Evolutionary conservation across 1,284 basidiomycete species (phyloP), one percentile per base, ranked within the genome.

Genomic region (Sporisorium exsertum): DNA sequence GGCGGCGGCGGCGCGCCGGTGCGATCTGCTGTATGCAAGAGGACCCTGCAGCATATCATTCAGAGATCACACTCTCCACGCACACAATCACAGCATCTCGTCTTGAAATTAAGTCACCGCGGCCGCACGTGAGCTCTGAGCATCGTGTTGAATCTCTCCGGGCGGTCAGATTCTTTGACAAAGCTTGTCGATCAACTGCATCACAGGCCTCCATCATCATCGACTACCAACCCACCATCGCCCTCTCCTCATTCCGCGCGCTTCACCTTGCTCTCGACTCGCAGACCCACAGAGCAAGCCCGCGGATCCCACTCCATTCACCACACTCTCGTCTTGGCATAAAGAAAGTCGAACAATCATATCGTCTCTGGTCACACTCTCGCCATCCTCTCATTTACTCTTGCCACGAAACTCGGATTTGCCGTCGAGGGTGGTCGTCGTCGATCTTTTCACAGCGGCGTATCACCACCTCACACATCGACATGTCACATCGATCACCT

Each of bases 41-140:
- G 62, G 62, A 64, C 55, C 62, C 55, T 64, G 62, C 56, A 64
- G 55, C 47, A 27, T 32, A 20, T n/a, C n/a, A n/a, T 18, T 22
- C 46, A 29, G 27, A 40, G 37, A 40, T 40, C 47, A 29, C n/a
- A 10, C 18, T n/a, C n/a, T n/a, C n/a, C n/a, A 58, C 32, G 32
- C 42, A 45, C 42, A 32, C 43, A 26, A 46, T 26, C 20, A 26
- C 26, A 47, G 46, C 46, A 27, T 24, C 37, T 40, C 42, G 24
- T 43, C 3, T 29, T 18, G 7, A 50, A 50, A 50, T 50, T 18
- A 50, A 65, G 57, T 58, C 52, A 43, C 63, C 45, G 57, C n/a
- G n/a, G n/a, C n/a, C n/a, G 35, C 35, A 35, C 35, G 35, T 35
- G 35, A 35, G 35, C 13, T 15, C 13, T 7, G 13, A 9, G 35